A percentile compares a stretch with the other conserved stretches of the same genome.
phyloP scores from a whole-genome alignment of 169 alveolate species.

The Plasmodium vivax region DNA sequence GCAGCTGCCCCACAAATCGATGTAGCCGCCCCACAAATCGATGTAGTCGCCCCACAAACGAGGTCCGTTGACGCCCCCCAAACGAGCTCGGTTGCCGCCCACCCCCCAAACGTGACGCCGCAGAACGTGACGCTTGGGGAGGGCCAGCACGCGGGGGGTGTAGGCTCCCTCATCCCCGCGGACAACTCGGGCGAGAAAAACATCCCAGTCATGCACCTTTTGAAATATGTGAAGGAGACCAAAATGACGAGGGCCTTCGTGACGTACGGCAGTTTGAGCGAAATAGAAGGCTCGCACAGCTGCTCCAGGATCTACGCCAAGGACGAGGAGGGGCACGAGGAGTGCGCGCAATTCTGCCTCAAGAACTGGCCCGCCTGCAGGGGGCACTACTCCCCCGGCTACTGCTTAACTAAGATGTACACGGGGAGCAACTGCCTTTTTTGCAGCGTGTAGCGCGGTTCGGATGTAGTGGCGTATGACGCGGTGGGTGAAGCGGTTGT shows the following conservation, averaged over 20 bases:
- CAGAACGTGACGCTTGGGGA: not conserved
- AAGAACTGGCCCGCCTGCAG: slow-evolving; percentile 11
- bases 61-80: too few relatives aligned
- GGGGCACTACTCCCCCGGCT: slow-evolving; percentile 43
- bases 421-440: slow-evolving; percentile 11
- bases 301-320: slow-evolving; percentile 25
- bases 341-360: slow-evolving; percentile 26
- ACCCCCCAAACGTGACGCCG: not conserved
- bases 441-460: slow-evolving; percentile 8
- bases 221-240: slow-evolving; percentile 29
- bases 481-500: too few relatives aligned
- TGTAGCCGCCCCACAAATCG: not conserved
- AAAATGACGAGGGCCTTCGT: not conserved
- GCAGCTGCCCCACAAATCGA: not conserved
- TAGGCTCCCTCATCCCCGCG: not conserved
- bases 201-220: not conserved
- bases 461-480: not conserved
- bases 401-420: slow-evolving; percentile 25
- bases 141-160: not conserved
- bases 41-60: too few relatives aligned
- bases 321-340: not conserved
- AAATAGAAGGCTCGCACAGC: not conserved
- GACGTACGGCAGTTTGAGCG: not conserved
- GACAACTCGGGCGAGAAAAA: slow-evolving; percentile 2
- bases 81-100: too few relatives aligned